Base-by-base conservation (phyloP, 2,329 filamentous ascomycete species). In the Arthrobotrys pseudoclavata region DNA sequence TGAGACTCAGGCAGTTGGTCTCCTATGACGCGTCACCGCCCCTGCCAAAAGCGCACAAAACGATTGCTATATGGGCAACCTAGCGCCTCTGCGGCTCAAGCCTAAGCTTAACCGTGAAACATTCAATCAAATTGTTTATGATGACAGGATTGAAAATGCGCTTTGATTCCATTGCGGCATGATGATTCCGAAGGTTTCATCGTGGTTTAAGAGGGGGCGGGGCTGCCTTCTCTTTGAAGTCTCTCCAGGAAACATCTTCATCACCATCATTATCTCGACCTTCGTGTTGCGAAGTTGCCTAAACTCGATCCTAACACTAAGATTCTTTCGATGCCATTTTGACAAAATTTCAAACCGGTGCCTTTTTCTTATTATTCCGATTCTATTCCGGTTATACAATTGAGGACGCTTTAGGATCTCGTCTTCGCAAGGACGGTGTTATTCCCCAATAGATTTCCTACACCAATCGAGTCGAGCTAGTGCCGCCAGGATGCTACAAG, bases 21-120 rank as follows among this genome's bases (percentile, higher is more conserved):
- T 18, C 34, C 34, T 60, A 40, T 37, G 66, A 76, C 72, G 72
- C 72, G 72, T 76, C 72, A 76, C 66, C 60, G 22, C 61, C 66
- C n/a, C 42, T 34, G 31, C 60, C 66, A 69, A 76, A 76, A 69
- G 52, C 34, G 66, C 66, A 69, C 48, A 34, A 37, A 67, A 53
- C 50, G 0, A 22, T 20, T n/a, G 55, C 55, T n/a, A 42, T 15
- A 45, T 76, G 55, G 72, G 60, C 72, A 70, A 70, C 72, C 72
- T 76, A 76, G 66, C 57, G 60, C 40, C 45, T 60, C 55, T 31
- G 66, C 60, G 66, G 72, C 60, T 70, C 42, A 53, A 68, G 34
- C 71, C 53, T 69, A 76, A 64, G 12, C 66, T 66, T 64, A 60
- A 70, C 40, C 64, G 34, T 69, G 52, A 64, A 70, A 69, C 60